Base-by-base conservation (phyloP, 2,329 filamentous ascomycete genomes). In the Elsinoe fawcettii region DNA sequence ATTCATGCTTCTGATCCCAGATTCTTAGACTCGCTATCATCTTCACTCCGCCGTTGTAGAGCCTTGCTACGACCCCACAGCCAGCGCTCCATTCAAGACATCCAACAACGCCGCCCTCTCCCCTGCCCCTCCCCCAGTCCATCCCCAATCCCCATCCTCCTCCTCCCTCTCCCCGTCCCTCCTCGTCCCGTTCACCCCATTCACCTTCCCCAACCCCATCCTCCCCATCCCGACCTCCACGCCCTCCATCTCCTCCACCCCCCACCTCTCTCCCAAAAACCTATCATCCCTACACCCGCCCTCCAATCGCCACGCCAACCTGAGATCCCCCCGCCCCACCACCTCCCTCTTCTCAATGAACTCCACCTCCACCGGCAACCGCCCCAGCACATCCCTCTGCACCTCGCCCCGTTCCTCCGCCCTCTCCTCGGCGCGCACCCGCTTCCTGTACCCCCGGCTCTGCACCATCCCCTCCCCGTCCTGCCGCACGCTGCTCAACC, bases 211-310 rank as follows among this genome's bases (percentile, higher is more conserved):
- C n/a, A 53, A 5, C 54, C 37, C n/a, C 36, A 43, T 27, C 25
- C 16, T 41, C 34, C 41, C 27, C 20, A 32, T 46, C 18, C 37
- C 20, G 18, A 8, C 18, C 9, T 55, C 55, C 6, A 55, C 55
- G 1, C 60, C 58, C 43, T 63, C 63, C 5, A 60, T 63, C 34
- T 59, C 53, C 34, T 58, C 56, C 44, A 58, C 54, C 22, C 39
- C 23, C 41, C 54, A 56, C 54, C 39, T 32, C 39, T 87, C 84
- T 25, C 83, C 80, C 36, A 95, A 76, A 22, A 89, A 77, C 0
- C 88, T 89, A 73, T 93, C 91, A 60, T 88, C 84, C 8, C 84
- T 83, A 61, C 95, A 78, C 59, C 88, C 82, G 56, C 93, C 88
- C 11, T 86, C 84, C 62, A 96, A 79, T 59, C 87, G 82, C 14